Evolutionary conservation across 106 monocot genomes (phyloP).

Genomic region (Agapanthus africanus): DNA sequence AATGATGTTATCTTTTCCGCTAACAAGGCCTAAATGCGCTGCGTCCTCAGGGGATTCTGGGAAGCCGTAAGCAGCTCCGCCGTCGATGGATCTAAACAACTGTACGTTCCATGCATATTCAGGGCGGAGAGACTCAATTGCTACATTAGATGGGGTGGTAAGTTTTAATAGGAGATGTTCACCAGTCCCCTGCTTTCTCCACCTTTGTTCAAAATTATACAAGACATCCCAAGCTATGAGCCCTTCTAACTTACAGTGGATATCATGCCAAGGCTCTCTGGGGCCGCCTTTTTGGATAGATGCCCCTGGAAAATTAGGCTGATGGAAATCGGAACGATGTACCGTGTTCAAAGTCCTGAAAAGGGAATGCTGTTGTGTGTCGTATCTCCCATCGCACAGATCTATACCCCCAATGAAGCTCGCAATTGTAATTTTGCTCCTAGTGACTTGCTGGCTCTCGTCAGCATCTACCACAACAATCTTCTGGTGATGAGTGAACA

Average conservation of each 20-base stretch:
- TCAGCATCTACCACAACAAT: conserved; percentile 18
- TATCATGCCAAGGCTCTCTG: conserved; percentile 56
- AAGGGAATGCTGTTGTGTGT: conserved; percentile 39
- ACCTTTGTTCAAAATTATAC: conserved; percentile 47
- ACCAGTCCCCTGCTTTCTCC: conserved; percentile 28
- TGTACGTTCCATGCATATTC: conserved; percentile 22
- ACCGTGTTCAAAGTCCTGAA: conserved; percentile 26
- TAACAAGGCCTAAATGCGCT: conserved; percentile 34
- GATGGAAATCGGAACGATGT: conserved; percentile 37
- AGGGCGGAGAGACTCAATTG: neutral
- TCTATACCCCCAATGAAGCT: conserved; percentile 43
- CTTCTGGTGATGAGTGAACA: conserved; percentile 59
- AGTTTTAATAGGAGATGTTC: conserved; percentile 19
- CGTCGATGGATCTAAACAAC: conserved; percentile 63
- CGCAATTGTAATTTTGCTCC: conserved; percentile 10
- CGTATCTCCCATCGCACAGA: conserved; percentile 42
- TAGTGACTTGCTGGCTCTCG: neutral
- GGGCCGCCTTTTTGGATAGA: conserved; percentile 38
- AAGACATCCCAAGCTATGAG: conserved; percentile 41
- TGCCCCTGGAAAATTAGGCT: conserved; percentile 40
- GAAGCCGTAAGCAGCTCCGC: conserved; percentile 40
- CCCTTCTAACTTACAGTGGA: conserved; percentile 43
- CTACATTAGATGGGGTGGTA: neutral
- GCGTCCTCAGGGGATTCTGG: conserved; percentile 45
- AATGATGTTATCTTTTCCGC: conserved; percentile 46